These are phyloP conservation scores for Populus simonii DNA, from an alignment of 345 rosid species.

Conservation along the genomic window DNA sequence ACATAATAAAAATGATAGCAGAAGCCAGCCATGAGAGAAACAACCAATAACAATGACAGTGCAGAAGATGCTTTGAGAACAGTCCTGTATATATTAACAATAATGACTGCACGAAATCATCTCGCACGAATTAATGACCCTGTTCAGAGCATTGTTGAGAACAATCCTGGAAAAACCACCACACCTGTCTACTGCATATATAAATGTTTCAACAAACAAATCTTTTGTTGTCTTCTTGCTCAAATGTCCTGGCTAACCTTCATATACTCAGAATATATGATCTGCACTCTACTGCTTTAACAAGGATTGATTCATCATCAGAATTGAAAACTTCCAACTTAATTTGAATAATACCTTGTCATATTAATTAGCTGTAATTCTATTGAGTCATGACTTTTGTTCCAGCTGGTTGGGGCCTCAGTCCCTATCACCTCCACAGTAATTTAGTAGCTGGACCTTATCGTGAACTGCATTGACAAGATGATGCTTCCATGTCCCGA, in stretches of 20 bases:
- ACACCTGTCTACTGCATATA: background rate
- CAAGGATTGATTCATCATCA: background rate
- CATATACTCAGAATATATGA: background rate
- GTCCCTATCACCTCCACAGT: background rate
- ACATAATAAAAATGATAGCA: background rate
- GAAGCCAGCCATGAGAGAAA: background rate
- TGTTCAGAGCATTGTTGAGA: background rate
- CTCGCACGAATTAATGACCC: background rate
- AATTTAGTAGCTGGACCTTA: background rate
- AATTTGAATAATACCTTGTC: background rate
- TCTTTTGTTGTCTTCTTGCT: background rate
- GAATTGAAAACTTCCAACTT: background rate
- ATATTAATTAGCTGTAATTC: background rate
- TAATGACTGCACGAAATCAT: background rate
- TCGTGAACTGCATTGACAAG: background rate
- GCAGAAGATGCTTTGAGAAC: background rate
- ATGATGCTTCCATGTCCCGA: background rate
- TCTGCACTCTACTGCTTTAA: background rate
- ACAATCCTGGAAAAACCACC: background rate
- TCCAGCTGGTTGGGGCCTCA: background rate
- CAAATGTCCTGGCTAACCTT: background rate
- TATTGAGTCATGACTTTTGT: background rate
- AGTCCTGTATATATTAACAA: background rate
- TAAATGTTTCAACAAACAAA: background rate
- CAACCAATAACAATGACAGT: background rate